Evolutionary conservation across 2,329 filamentous ascomycete genomes (phyloP).

Genomic region (Aspergillus uvarum): DNA sequence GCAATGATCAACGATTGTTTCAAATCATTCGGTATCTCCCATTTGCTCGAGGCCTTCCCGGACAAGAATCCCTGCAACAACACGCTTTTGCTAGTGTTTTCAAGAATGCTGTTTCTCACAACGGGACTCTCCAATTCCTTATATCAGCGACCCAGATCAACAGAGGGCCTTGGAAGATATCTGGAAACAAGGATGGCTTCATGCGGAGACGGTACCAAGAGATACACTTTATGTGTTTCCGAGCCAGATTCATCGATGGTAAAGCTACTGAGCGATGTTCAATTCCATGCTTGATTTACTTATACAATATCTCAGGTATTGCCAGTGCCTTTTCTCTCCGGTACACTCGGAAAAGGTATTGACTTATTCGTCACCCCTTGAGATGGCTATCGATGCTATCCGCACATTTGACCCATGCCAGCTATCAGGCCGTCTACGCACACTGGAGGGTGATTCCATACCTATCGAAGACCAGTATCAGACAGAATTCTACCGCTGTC

Average conservation of each 20-base stretch:
- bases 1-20: slow-evolving; percentile 3
- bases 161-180: slow-evolving; percentile 2
- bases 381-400: slow-evolving; percentile 13
- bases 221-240: slow-evolving; percentile 12
- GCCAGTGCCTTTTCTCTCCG: too few relatives aligned
- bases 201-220: slow-evolving; percentile 7
- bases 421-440: slow-evolving; percentile 11
- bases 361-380: slow-evolving; percentile 4
- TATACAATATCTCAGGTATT: too few relatives aligned
- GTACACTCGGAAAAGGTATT: background rate
- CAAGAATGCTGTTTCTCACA: too few relatives aligned
- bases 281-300: too few relatives aligned
- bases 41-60: slow-evolving; percentile 9
- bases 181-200: slow-evolving; percentile 14
- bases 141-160: background rate
- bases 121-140: too few relatives aligned
- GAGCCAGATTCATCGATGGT: slow-evolving; percentile 13
- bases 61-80: too few relatives aligned
- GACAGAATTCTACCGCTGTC: slow-evolving; percentile 19
- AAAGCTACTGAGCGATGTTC: background rate
- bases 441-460: background rate
- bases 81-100: too few relatives aligned
- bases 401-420: slow-evolving; percentile 12
- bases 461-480: slow-evolving; percentile 13
- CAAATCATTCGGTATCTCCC: background rate